These are phyloP conservation scores for Pythium myriotylum DNA, from an alignment of 352 stramenopile species.

Conservation along the genomic window DNA sequence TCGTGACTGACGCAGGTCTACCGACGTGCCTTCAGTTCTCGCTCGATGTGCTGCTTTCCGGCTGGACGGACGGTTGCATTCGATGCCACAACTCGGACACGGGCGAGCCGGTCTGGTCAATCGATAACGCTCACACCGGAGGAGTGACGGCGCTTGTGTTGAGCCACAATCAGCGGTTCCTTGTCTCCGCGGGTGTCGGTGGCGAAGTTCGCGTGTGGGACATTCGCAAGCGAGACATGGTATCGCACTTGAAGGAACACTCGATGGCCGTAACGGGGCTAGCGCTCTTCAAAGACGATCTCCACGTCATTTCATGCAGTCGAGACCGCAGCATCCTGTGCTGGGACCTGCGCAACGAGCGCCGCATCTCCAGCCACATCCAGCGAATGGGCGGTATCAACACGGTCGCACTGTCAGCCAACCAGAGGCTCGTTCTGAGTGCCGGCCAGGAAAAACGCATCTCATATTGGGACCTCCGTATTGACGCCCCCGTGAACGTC, in stretches of 20 bases:
- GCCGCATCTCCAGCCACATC: conserved; percentile 84
- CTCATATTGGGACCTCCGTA: conserved; percentile 91
- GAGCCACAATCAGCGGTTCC: conserved; percentile 90
- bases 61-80: conserved; percentile 90
- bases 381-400: conserved; percentile 95
- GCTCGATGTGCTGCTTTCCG: conserved; percentile 86
- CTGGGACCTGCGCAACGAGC: conserved; percentile 92
- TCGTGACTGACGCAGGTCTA: conserved; percentile 59
- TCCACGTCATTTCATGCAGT: conserved; percentile 88
- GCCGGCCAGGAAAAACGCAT: conserved; percentile 93
- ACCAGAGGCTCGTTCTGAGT: conserved; percentile 90
- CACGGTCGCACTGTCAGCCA: conserved; percentile 82
- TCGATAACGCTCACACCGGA: conserved; percentile 89
- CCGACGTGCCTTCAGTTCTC: conserved; percentile 85
- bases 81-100: conserved; percentile 87
- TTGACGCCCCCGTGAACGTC: conserved; percentile 79
- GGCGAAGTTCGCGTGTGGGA: conserved; percentile 94
- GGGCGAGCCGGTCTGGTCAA: conserved; percentile 83
- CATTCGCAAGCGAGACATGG: conserved; percentile 87
- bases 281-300: conserved; percentile 90
- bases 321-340: conserved; percentile 91
- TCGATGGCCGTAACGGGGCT: conserved; percentile 84
- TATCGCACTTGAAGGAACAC: conserved; percentile 93
- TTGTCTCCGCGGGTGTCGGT: conserved; percentile 76
- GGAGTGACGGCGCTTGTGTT: conserved; percentile 90